Evolutionary conservation across 176 grass and related monocot species (phyloP).

Genomic region (Cenchrus purpureus): DNA sequence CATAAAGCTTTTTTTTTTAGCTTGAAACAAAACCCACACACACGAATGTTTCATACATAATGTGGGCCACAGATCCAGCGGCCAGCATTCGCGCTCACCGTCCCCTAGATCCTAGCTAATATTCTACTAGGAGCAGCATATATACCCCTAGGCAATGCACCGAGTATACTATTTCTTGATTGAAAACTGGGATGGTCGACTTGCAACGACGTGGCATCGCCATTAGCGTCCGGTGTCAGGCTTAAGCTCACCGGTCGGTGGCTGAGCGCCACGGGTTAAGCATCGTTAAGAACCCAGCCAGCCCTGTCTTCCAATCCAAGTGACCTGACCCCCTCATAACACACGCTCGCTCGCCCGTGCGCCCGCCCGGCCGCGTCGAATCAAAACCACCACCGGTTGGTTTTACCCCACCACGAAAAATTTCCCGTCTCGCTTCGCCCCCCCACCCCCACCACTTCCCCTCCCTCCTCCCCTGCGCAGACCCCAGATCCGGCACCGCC

Average conservation of each 20-base stretch:
- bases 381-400: constrained; percentile 44
- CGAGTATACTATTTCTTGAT: neutral
- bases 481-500: constrained; percentile 54
- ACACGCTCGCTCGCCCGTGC: constrained; percentile 7
- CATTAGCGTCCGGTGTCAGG: neutral
- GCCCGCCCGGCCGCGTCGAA: constrained; percentile 28
- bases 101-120: neutral
- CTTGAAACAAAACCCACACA: too few species aligned
- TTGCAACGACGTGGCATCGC: neutral
- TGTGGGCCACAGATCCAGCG: neutral
- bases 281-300: neutral
- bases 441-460: neutral
- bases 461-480: neutral
- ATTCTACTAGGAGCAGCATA: constrained; percentile 5
- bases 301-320: constrained; percentile 33
- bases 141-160: neutral
- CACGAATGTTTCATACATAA: neutral
- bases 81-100: neutral
- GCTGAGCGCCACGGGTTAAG: neutral
- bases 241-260: constrained; percentile 45
- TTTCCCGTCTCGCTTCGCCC: neutral
- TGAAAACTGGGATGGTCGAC: neutral
- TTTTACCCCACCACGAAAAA: constrained; percentile 16
- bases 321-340: neutral
- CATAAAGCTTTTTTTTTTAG: too few species aligned